Conservation (phyloP, 2,329 filamentous ascomycete genomes). For the Emericellopsis cladophorae region DNA sequence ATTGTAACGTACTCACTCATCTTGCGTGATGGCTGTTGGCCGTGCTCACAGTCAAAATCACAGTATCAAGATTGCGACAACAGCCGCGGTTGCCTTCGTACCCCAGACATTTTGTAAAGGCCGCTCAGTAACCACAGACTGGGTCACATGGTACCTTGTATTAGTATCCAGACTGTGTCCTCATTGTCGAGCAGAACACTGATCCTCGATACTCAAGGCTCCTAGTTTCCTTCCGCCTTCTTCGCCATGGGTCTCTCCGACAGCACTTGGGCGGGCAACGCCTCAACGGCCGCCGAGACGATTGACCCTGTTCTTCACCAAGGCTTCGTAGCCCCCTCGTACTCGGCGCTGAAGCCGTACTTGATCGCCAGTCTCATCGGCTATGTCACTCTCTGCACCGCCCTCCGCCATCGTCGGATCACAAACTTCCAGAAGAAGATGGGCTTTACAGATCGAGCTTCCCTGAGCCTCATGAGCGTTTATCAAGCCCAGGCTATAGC, state of each 20-base stretch:
- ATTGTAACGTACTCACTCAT: too few species aligned
- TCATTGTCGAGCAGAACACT: too few species aligned
- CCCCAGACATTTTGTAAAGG: too few species aligned
- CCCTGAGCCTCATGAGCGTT: conserved; percentile 25
- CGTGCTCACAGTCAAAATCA: too few species aligned
- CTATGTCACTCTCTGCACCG: conserved; percentile 20
- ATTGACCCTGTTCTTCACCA: too few species aligned
- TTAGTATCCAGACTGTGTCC: too few species aligned
- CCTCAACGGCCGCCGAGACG: background rate
- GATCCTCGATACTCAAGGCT: background rate
- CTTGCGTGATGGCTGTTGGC: too few species aligned
- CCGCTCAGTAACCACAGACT: too few species aligned
- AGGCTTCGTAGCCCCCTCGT: too few species aligned
- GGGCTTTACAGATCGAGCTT: conserved; percentile 19
- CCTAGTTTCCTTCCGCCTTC: background rate
- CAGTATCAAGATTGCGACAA: too few species aligned
- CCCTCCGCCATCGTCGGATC: conserved; percentile 22
- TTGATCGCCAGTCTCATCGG: conserved; percentile 10
- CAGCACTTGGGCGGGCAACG: background rate
- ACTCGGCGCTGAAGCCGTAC: conserved; percentile 3
- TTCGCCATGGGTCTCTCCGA: background rate
- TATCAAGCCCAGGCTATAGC: conserved; percentile 31
- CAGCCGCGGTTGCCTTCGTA: too few species aligned
- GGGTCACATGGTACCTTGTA: too few species aligned
- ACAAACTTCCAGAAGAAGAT: conserved; percentile 14